Evolutionary conservation across 2,329 filamentous ascomycete species (phyloP), one percentile per base, ranked within the genome.

Genomic region (Aspergillus vadensis): DNA sequence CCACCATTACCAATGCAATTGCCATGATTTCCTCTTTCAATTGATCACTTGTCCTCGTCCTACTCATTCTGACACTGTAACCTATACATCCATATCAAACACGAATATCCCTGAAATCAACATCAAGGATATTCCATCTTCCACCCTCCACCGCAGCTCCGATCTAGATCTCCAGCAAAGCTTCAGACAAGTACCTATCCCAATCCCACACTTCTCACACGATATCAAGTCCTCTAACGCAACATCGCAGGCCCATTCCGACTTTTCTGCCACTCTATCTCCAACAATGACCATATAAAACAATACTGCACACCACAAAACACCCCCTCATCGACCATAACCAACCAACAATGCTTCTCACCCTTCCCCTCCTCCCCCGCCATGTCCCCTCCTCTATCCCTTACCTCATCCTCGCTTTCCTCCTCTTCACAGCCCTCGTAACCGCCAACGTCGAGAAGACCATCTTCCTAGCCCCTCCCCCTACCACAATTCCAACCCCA

Each of bases 371-470:
- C 30, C 61, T 59, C 32, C 36, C 66, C 8, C 41, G 72, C 17
- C 32, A 36, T 36, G 32, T 36, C 32, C 47, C 65, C 12, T 38
- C 70, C 21, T 48, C 69, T 32, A 39, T 62, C 3, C 52, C 49
- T 27, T 61, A 59, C 30, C 38, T 67, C 14, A 38, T 74, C 27
- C 38, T 66, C 8, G 32, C 72, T 14, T 44, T 69, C 27, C 43
- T 62, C 4, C 51, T 73, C 32, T 52, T 67, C 21, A 32, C 63
- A 19, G 32, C 57, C 49, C 50, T 66, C 30, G 62, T 55, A 5
- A 39, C 58, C 21, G 92, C 90, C 74, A 98, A 99, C 75, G 89
- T 90, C 58, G 95, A 98, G 75, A 99, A 99, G 79, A 83, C 86
- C 68, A 91, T 98, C 70, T 98, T 99, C 79, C 81, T 89, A 38